These are phyloP conservation scores for Mentha longifolia DNA, from an alignment of 257 asterid species.

Conservation along the genomic window DNA sequence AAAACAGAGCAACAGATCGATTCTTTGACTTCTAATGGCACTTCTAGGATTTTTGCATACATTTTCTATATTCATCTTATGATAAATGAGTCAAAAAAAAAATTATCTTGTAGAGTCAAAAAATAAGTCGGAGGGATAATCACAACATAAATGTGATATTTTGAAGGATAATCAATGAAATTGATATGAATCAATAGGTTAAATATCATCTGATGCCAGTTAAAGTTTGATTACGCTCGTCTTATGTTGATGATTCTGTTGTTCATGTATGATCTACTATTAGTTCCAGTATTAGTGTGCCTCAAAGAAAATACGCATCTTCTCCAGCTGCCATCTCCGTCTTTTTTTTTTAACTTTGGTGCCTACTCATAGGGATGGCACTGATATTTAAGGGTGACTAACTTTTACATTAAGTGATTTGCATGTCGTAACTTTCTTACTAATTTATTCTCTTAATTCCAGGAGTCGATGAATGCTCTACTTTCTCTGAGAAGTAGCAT, in stretches of 20 bases:
- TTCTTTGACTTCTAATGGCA: conserved; percentile 12
- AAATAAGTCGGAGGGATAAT: neutral
- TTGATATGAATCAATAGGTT: neutral
- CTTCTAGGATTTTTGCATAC: conserved; percentile 10
- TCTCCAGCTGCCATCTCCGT: too few species aligned
- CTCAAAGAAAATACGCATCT: neutral
- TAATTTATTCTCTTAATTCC: conserved; percentile 34
- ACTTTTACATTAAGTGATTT: too few species aligned
- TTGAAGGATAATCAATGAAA: neutral
- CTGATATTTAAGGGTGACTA: too few species aligned
- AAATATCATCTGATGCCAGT: neutral
- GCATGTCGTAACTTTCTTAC: conserved; percentile 1
- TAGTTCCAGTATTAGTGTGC: neutral
- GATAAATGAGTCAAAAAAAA: neutral
- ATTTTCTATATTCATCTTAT: conserved; percentile 13
- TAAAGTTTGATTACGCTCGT: neutral
- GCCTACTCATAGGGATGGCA: too few species aligned
- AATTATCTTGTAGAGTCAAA: neutral
- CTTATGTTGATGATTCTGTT: neutral
- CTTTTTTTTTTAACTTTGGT: too few species aligned
- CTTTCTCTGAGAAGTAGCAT: conserved; percentile 61
- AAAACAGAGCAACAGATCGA: conserved; percentile 12
- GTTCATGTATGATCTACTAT: neutral
- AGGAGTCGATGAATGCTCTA: conserved; percentile 82
- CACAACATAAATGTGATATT: neutral